These are phyloP conservation scores for Aspergillus vadensis DNA, from an alignment of 2,329 filamentous ascomycete species.

Conservation along the genomic window DNA sequence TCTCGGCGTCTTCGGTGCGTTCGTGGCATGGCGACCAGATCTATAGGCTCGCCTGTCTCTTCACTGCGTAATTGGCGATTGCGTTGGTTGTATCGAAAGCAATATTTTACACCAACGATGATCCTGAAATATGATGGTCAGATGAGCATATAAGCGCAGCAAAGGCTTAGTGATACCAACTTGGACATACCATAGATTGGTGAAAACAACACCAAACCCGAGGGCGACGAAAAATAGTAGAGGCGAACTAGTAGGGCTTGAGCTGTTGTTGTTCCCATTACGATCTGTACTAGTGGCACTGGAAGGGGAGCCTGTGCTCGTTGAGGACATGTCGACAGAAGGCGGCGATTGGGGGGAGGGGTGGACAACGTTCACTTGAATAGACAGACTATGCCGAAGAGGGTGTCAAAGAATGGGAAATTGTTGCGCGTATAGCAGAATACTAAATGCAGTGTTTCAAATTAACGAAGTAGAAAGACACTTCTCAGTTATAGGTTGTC, in stretches of 20 bases:
- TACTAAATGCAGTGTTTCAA: neutral
- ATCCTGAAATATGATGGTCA: constrained; percentile 67
- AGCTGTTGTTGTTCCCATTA: constrained; percentile 36
- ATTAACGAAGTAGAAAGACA: neutral
- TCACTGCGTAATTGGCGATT: constrained; percentile 76
- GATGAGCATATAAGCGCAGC: constrained; percentile 1
- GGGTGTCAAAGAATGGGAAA: neutral
- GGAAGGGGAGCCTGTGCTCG: constrained; percentile 30
- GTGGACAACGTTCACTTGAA: neutral
- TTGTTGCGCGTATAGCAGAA: neutral
- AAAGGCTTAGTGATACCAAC: neutral
- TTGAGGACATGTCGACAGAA: constrained; percentile 29
- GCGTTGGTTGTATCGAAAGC: constrained; percentile 95
- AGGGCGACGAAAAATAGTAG: constrained; percentile 91
- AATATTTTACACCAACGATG: constrained; percentile 99
- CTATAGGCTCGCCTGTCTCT: constrained; percentile 85
- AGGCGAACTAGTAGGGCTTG: constrained; percentile 67
- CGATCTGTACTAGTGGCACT: constrained; percentile 30
- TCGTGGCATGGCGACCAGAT: constrained; percentile 79
- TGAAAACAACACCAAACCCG: constrained; percentile 97
- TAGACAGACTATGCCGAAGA: neutral
- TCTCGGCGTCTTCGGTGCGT: constrained; percentile 85
- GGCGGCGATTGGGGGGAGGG: neutral
- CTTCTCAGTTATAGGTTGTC: neutral
- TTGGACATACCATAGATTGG: constrained; percentile 86